A percentile compares a stretch with the other conserved stretches of the same genome.
These are phyloP conservation scores for Puccinia triticina DNA, from an alignment of 1,284 basidiomycete species.

Conservation along the genomic window DNA sequence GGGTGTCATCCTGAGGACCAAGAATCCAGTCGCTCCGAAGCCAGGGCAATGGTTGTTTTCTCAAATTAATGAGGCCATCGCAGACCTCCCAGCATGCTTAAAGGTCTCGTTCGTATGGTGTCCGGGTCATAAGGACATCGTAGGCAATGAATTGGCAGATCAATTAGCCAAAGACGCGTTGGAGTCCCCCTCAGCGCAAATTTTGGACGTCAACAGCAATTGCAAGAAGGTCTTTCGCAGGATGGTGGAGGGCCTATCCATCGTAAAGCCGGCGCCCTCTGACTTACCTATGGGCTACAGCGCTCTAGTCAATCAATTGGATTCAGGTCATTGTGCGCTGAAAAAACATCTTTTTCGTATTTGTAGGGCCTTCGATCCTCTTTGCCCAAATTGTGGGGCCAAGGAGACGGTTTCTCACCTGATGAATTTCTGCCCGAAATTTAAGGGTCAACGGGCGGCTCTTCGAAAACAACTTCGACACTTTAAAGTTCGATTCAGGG, in stretches of 20 bases:
- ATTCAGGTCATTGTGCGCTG: not conserved
- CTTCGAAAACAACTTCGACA: not conserved
- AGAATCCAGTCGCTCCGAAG: not conserved
- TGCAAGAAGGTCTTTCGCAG: too few relatives aligned
- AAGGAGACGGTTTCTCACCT: not conserved
- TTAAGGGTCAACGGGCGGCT: not conserved
- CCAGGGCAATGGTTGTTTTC: not conserved
- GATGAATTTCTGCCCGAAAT: not conserved
- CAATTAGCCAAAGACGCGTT: too few relatives aligned
- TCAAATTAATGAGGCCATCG: not conserved
- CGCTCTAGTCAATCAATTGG: not conserved
- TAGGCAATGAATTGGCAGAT: not conserved
- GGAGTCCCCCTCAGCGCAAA: too few relatives aligned
- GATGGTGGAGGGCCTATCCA: too few relatives aligned
- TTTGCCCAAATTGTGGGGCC: not conserved
- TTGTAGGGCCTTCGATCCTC: not conserved
- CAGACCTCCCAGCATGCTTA: too few relatives aligned
- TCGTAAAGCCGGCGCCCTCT: not conserved
- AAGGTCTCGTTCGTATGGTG: not conserved
- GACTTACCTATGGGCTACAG: not conserved
- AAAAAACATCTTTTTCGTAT: not conserved
- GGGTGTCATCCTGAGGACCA: not conserved
- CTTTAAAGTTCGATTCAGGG: not conserved
- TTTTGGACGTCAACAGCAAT: not conserved
- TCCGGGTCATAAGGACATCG: not conserved